phyloP scores from a whole-genome alignment of 2,329 filamentous ascomycete genomes.

The Cladobotryum mycophilum region DNA sequence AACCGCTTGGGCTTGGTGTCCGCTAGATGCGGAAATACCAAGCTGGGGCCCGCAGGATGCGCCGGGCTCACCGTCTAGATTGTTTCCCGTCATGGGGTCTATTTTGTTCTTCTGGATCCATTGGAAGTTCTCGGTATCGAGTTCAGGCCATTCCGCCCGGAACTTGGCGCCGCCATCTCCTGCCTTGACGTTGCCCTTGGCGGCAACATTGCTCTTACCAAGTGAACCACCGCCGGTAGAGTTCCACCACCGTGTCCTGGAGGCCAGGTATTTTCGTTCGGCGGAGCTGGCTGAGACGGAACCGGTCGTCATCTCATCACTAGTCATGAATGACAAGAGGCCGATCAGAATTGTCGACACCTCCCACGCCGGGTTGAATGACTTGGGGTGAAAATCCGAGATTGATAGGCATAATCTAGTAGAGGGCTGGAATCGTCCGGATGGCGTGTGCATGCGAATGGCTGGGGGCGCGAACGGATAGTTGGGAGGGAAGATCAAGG shows the following conservation, averaged over 20 bases:
- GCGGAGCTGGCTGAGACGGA: conserved; percentile 69
- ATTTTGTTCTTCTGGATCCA: conserved; percentile 85
- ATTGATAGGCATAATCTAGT: conserved; percentile 92
- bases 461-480: conserved; percentile 96
- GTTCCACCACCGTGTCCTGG: conserved; percentile 90
- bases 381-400: conserved; percentile 95
- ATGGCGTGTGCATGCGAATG: conserved; percentile 98
- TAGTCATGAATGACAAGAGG: conserved; percentile 94
- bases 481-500: conserved; percentile 87
- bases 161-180: conserved; percentile 94
- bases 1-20: conserved; percentile 60
- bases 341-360: conserved; percentile 95
- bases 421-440: conserved; percentile 88
- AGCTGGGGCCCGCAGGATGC: conserved; percentile 47
- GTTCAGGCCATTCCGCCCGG: conserved; percentile 77
- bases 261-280: conserved; percentile 73
- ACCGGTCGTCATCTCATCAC: conserved; percentile 97
- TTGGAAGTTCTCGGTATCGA: conserved; percentile 83
- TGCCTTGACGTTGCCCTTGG: conserved; percentile 77
- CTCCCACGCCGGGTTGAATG: conserved; percentile 97
- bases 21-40: conserved; percentile 52
- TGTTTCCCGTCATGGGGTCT: conserved; percentile 67
- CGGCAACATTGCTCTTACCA: conserved; percentile 43
- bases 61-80: conserved; percentile 43
- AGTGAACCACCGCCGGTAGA: conserved; percentile 81